A percentile compares a stretch with the other conserved stretches of the same genome.
These are phyloP conservation scores for Skeletonema marinoi DNA, from an alignment of 108 stramenopile genomes.

Conservation along the genomic window DNA sequence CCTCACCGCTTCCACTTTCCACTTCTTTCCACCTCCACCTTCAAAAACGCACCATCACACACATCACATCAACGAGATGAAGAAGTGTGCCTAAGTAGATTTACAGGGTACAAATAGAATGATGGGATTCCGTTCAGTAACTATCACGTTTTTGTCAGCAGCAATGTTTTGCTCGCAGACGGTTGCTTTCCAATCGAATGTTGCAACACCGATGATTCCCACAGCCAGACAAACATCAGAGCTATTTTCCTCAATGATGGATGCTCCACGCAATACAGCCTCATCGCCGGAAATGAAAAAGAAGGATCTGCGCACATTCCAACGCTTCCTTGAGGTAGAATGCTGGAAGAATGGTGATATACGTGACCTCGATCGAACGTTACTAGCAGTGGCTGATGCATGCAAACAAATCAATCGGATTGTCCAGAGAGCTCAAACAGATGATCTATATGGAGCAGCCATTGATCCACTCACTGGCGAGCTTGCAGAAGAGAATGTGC, in stretches of 20 bases:
- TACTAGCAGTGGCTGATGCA: slow-evolving; percentile 78
- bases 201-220: background rate
- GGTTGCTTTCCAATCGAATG: background rate
- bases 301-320: slow-evolving; percentile 81
- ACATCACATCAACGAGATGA: no score
- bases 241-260: background rate
- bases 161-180: background rate
- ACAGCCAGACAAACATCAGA: background rate
- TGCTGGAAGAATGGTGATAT: slow-evolving; percentile 77
- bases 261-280: background rate
- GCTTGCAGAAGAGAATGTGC: slow-evolving; percentile 73
- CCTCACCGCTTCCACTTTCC: no score
- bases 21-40: no score
- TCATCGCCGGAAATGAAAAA: slow-evolving; percentile 53
- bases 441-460: slow-evolving; percentile 90
- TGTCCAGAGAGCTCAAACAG: slow-evolving; percentile 88
- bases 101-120: background rate
- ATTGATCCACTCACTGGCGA: slow-evolving; percentile 49
- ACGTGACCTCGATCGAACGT: slow-evolving; percentile 75
- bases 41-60: no score
- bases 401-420: slow-evolving; percentile 91
- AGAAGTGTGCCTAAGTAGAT: no score
- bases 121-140: background rate
- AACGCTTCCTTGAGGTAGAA: slow-evolving; percentile 87
- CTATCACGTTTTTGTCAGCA: background rate